phyloP scores from a whole-genome alignment of 495 filamentous ascomycete genomes.

The Neurospora tetrasperma region DNA sequence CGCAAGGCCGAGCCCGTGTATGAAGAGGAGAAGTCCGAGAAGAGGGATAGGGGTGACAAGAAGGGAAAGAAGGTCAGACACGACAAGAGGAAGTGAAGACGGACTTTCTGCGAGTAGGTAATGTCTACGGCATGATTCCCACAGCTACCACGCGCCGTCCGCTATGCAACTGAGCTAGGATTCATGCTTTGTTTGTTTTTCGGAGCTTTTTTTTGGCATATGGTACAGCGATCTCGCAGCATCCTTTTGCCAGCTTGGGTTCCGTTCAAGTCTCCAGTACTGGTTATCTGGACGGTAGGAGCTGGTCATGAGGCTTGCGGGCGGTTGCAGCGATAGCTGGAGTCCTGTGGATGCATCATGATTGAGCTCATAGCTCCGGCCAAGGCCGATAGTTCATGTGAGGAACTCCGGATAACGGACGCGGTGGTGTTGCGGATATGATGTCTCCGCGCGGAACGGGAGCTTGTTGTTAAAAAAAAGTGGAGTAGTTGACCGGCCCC shows the following conservation, averaged over 20 bases:
- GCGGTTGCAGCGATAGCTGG: background rate
- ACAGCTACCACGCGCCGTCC: background rate
- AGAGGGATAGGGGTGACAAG: slow-evolving; percentile 37
- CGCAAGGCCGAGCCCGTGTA: slow-evolving; percentile 67
- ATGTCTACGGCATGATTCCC: background rate
- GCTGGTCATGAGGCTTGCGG: background rate
- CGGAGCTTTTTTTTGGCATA: background rate
- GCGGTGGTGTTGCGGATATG: background rate
- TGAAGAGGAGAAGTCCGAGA: slow-evolving; percentile 47
- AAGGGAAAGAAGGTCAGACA: slow-evolving; percentile 50
- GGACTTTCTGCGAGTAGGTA: background rate
- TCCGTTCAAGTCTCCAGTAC: background rate
- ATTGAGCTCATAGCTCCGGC: background rate
- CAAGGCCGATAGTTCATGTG: background rate
- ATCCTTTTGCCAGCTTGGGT: background rate
- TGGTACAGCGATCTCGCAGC: background rate
- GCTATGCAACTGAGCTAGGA: background rate
- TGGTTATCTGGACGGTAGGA: background rate
- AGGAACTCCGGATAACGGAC: background rate
- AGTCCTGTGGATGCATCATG: background rate
- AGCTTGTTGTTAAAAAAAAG: background rate
- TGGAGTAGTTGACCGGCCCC: background rate
- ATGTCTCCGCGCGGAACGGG: background rate
- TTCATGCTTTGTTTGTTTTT: background rate
- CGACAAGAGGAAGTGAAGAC: slow-evolving; percentile 22